Evolutionary conservation across 116 monocot genomes (phyloP).

Genomic region (Papilionanthe hybrid): DNA sequence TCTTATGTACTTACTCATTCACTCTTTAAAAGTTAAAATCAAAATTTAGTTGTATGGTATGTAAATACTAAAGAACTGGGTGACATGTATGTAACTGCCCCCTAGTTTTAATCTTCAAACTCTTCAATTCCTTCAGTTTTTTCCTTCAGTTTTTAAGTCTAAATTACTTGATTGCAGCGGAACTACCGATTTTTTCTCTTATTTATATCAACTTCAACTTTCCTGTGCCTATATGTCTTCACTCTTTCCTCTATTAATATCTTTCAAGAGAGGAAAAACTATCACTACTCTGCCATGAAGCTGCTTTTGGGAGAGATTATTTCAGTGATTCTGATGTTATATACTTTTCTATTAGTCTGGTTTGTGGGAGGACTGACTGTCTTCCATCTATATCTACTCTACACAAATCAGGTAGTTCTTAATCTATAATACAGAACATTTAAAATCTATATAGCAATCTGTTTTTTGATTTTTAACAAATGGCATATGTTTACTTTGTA

Average conservation of each 20-base stretch:
- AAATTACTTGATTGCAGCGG: slow-evolving; percentile 43
- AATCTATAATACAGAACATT: too few relatives aligned
- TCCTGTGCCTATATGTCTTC: slow-evolving; percentile 82
- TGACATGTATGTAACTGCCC: too few relatives aligned
- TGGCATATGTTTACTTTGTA: background rate
- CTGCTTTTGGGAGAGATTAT: slow-evolving; percentile 54
- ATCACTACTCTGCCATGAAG: slow-evolving; percentile 36
- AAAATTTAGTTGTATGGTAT: too few relatives aligned
- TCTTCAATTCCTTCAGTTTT: background rate
- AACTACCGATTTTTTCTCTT: slow-evolving; percentile 92
- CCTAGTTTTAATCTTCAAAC: background rate
- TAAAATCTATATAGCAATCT: background rate
- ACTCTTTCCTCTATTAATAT: slow-evolving; percentile 75
- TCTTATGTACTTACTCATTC: too few relatives aligned
- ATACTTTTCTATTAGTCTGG: slow-evolving; percentile 86
- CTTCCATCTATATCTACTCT: slow-evolving; percentile 73
- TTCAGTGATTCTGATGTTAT: slow-evolving; percentile 64
- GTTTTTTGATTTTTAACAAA: background rate
- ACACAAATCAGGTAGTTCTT: slow-evolving; percentile 80
- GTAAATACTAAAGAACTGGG: too few relatives aligned
- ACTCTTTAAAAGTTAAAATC: too few relatives aligned
- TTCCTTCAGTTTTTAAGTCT: slow-evolving; percentile 7
- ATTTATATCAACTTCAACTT: slow-evolving; percentile 80
- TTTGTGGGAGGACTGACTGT: slow-evolving; percentile 93
- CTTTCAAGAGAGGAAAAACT: slow-evolving; percentile 31